phyloP scores from a whole-genome alignment of 2,329 filamentous ascomycete genomes.

The Fusarium hainanense region DNA sequence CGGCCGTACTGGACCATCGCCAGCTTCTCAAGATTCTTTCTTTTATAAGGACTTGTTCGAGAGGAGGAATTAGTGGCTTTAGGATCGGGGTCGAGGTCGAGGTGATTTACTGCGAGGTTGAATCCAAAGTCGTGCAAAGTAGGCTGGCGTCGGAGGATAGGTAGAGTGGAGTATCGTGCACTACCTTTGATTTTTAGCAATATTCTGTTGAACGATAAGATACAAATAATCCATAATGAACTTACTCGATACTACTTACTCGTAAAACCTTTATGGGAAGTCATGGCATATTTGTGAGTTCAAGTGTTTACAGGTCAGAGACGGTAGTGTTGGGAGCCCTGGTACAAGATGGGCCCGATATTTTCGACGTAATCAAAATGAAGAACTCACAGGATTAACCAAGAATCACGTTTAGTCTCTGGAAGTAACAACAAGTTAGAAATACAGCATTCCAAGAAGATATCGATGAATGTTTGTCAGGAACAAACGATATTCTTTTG shows the following conservation, averaged over 20 bases:
- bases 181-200: neutral
- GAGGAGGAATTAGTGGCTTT: no score
- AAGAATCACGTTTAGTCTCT: neutral
- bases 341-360: neutral
- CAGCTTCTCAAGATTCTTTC: no score
- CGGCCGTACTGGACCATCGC: no score
- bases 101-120: no score
- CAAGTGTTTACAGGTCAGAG: neutral
- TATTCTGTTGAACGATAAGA: neutral
- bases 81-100: no score
- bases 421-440: neutral
- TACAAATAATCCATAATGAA: neutral
- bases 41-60: no score
- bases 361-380: neutral
- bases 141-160: neutral
- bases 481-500: conserved; percentile 3
- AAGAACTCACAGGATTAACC: neutral
- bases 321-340: neutral
- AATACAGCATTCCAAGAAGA: neutral
- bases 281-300: neutral
- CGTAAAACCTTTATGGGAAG: neutral
- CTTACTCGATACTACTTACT: neutral
- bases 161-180: neutral
- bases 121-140: no score
- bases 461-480: conserved; percentile 13